Base-by-base conservation (phyloP, 306 rosid species). In the Herpetospermum pedunculosum region DNA sequence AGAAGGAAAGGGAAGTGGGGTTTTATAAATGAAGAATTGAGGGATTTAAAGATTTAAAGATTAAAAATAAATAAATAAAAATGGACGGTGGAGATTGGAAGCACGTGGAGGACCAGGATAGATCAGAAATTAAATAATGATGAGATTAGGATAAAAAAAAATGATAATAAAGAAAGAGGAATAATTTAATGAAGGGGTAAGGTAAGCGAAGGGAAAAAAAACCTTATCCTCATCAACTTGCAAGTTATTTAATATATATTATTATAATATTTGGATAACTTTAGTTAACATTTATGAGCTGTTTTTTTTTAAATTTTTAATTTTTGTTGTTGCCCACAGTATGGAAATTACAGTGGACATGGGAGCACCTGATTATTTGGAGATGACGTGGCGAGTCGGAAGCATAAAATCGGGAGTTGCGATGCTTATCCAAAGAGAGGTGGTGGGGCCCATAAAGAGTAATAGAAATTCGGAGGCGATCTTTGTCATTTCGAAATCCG, bases 161-260 rank as follows among this genome's bases (percentile, higher is more conserved):
- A 68, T 60, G 70, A 37, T 35, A 32, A 62, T 16, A 34, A 62
- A 25, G 28, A 23, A 26, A 28, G 19, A 37, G 14, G 63, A 71
- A 40, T 37, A 59, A 63, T 19, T 28, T 60, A 23, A 40, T 25
- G 49, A 40, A 18, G 60, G 68, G 76, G 50, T 25, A 21, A 67
- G 44, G 58, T 30, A 59, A 71, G 38, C 21, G 70, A 60, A 40
- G 26, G 65, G 28, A 50, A 68, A 18, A 19, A 21, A 19, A 6
- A 1, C 28, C 95, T 91, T 81, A 88, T 87, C 97, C 84, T 78
- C 79, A 75, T 85, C 76, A 84, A 79, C 76, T 35, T 37, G 80
- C 47, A 35, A 59, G 25, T 74, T 44, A 38, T 49, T 68, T 43
- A 62, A 62, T 62, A 19, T 58, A 5, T 29, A 10, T n/a, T 29